Conservation (phyloP, 495 filamentous ascomycete genomes). For the Cercophora scortea region DNA sequence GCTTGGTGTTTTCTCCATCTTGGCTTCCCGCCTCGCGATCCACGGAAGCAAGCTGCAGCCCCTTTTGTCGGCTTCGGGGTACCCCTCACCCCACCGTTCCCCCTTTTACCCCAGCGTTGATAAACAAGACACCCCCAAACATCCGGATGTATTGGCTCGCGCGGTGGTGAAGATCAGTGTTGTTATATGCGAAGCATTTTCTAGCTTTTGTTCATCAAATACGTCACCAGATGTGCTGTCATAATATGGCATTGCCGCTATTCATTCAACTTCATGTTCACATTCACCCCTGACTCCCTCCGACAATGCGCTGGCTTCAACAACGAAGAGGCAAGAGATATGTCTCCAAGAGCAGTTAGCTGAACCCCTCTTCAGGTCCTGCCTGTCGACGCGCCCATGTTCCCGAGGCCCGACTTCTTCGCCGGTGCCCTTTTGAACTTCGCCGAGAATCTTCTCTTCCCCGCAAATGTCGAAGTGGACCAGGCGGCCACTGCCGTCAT, state of each 20-base stretch:
- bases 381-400: constrained; percentile 57
- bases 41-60: too few species aligned
- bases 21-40: too few species aligned
- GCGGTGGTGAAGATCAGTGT: background rate
- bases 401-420: constrained; percentile 83
- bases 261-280: too few species aligned
- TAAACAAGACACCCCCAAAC: too few species aligned
- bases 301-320: too few species aligned
- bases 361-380: constrained; percentile 51
- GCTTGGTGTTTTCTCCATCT: background rate
- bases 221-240: background rate
- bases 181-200: too few species aligned
- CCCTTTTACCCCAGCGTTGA: too few species aligned
- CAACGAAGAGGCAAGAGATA: too few species aligned
- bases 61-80: too few species aligned
- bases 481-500: constrained; percentile 62
- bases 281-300: too few species aligned
- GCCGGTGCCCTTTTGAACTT: constrained; percentile 73
- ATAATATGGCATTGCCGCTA: background rate
- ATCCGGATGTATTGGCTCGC: background rate
- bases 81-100: too few species aligned
- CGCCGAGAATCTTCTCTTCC: constrained; percentile 85
- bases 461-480: constrained; percentile 37
- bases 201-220: background rate
- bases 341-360: background rate